Evolutionary conservation across 1,139 yeast genomes (phyloP).

Genomic region (Geotrichum carabidarum): DNA sequence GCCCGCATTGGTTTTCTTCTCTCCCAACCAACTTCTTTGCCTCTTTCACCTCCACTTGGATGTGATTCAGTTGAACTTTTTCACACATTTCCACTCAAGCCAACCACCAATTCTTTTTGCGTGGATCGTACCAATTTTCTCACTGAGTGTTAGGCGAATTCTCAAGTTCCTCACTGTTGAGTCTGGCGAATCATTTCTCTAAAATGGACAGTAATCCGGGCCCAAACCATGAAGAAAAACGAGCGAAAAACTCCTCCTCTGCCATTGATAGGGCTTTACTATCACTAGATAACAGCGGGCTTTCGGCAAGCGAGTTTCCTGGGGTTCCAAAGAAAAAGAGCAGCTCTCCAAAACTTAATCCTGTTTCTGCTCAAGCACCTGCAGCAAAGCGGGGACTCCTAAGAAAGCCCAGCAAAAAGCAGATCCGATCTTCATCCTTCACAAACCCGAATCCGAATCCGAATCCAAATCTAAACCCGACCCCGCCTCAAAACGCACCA

Average conservation of each 20-base stretch:
- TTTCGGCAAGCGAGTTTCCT: background rate
- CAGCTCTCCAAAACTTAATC: background rate
- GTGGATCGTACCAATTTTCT: no score
- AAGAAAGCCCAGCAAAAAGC: background rate
- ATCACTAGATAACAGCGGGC: background rate
- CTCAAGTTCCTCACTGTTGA: no score
- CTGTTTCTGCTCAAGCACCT: background rate
- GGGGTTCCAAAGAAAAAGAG: background rate
- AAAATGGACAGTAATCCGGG: background rate
- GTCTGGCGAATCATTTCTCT: no score
- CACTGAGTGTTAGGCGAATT: no score
- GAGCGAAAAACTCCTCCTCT: background rate
- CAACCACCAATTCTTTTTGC: no score
- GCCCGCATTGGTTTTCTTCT: no score
- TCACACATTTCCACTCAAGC: no score
- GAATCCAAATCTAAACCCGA: background rate
- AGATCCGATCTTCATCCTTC: conserved; percentile 4
- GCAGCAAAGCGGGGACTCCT: background rate
- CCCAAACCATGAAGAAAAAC: background rate
- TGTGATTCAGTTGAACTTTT: no score
- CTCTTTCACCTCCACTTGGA: no score
- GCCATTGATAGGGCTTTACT: background rate
- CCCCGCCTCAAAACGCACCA: background rate
- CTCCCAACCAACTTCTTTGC: no score
- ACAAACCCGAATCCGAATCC: background rate